Base-by-base conservation (phyloP, 768 basidiomycete genomes). In the Boletus rubroflammeus region DNA sequence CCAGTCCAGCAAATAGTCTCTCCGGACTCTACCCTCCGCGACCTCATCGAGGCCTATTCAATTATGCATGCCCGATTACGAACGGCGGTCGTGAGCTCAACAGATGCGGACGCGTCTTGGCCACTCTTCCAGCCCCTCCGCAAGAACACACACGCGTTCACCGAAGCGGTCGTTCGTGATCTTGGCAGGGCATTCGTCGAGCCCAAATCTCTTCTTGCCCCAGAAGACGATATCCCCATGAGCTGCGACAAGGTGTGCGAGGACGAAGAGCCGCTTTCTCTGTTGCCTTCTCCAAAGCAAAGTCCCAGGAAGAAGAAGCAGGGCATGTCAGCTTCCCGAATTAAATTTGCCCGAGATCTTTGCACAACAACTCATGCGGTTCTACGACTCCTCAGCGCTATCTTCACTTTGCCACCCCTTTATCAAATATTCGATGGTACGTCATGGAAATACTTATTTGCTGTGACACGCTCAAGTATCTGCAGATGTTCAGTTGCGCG, bases 271-370 rank as follows among this genome's bases (percentile, higher is more conserved):
- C 54, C 62, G 8, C 60, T 58, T 50, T 53, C 68, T 54, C 53
- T 73, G 55, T 73, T 89, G 19, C 90, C 88, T 7, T 90, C 87
- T 15, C 90, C 88, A 3, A 78, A 80, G 63, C 78, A 75, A 49
- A 90, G 83, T 56, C 89, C 90, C 7, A 70, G 56, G 53, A 71
- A 68, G 49, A 71, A 67, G 55, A 86, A 80, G 63, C 78, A 75
- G 52, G 89, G 91, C 5, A 82, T 90, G 81, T 81, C 80, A 0
- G 91, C 82, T 41, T 85, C 86, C 55, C 86, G 90, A 67, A 84
- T 84, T 49, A 91, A 87, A 62, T 81, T 83, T 62, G 89, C 89
- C 6, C 78, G 91, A 23, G 91, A 93, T 68, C 73, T 93, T 19
- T 89, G 84, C 67, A 86, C 85, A 2, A 83, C 82, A 5, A 81